Evolutionary conservation across 805 yeast species (phyloP), one percentile per base, ranked within the genome.

Genomic region (Spathaspora arborariae): DNA sequence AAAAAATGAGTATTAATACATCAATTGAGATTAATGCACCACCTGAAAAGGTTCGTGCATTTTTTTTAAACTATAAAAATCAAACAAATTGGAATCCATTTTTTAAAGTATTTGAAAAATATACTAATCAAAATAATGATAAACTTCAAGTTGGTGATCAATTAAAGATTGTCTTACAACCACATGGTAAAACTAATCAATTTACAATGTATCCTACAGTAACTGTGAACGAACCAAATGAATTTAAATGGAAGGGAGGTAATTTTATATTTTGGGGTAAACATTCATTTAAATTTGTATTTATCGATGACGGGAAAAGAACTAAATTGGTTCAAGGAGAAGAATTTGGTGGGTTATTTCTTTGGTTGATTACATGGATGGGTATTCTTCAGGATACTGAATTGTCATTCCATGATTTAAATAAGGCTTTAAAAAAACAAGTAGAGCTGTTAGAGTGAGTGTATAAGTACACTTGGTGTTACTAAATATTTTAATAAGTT

Each of bases 1-100:
- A n/a, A 37, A 2, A 15, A 18, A 37, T 20, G n/a, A 40, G 37
- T 39, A 44, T 48, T 5, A 26, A 39, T 8, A 45, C 48, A 8
- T 49, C 42, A 4, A 50, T 48, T 22, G 41, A 43, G 13, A 53
- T 53, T 24, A 50, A 53, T 45, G 44, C 53, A 0, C 24, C 41
- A 10, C 44, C 48, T 16, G 46, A 24, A 16, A 35, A 33, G 24
- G 53, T 51, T 5, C 36, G 47, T 6, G 36, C 39, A 3, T 36
- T 45, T 15, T 47, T 53, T 30, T 41, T 51, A 10, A 42, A 51
- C n/a, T 50, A 44, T 21, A 21, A 45, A 1, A 42, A 40, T 22
- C 54, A 51, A 24, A 15, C 15, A 18, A 38, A 42, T 4, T 53
- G 56, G 56, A 46, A 53, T 42, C 56, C 56, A 15, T 51, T 51